phyloP scores from a whole-genome alignment of 495 filamentous ascomycete species.

The Lepidopterella palustris region DNA sequence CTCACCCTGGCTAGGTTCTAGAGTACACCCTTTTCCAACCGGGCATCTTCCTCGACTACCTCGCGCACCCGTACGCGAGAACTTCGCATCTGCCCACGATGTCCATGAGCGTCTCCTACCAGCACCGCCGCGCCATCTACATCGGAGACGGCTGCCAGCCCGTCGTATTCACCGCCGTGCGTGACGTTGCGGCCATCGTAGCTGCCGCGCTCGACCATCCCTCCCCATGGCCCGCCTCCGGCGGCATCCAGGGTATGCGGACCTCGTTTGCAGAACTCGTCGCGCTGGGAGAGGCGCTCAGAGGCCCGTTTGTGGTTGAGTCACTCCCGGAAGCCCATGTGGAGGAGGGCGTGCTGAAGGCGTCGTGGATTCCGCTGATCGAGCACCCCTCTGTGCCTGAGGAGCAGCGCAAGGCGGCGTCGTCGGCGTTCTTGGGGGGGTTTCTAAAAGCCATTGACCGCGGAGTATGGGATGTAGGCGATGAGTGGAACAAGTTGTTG shows the following conservation, averaged over 20 bases:
- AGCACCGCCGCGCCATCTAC: constrained; percentile 12
- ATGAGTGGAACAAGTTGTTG: constrained; percentile 17
- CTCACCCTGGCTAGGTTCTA: not conserved
- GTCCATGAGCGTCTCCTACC: constrained; percentile 21
- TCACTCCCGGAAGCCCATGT: constrained; percentile 13
- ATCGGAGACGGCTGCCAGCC: constrained; percentile 16
- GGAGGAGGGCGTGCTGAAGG: constrained; percentile 6
- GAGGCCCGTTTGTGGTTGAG: constrained; percentile 13
- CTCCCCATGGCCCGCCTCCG: constrained; percentile 10
- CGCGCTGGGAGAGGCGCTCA: constrained; percentile 9
- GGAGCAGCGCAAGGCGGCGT: constrained; percentile 4
- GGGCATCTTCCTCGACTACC: constrained; percentile 23
- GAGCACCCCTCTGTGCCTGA: constrained; percentile 15
- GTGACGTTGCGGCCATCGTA: constrained; percentile 11
- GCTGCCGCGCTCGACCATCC: constrained; percentile 10
- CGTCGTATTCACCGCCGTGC: constrained; percentile 16
- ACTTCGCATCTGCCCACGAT: constrained; percentile 6
- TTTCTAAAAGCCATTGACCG: constrained; percentile 14
- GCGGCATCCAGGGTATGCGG: constrained; percentile 12
- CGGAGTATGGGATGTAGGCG: constrained; percentile 19
- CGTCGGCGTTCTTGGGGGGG: constrained; percentile 12
- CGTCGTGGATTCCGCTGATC: constrained; percentile 17
- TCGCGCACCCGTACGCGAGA: constrained; percentile 20
- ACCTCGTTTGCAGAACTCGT: constrained; percentile 12
- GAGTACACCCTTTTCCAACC: constrained; percentile 26